These are phyloP conservation scores for Ilyonectria sp. DNA, from an alignment of 2,329 filamentous ascomycete genomes.

Conservation along the genomic window DNA sequence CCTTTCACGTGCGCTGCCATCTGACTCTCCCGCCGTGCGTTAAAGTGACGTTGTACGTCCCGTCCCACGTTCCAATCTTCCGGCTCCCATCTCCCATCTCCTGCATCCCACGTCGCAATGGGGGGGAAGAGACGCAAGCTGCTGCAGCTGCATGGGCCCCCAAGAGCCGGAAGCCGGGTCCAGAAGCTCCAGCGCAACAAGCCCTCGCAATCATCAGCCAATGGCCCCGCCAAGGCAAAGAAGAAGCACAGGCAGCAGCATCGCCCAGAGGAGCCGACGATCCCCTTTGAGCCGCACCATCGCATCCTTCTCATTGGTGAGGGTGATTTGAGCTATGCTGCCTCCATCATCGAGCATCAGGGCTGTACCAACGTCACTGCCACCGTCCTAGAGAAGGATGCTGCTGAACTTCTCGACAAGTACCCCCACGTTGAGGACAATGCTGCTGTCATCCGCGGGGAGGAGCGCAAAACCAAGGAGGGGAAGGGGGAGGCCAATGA, in stretches of 20 bases:
- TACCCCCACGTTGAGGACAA: conserved; percentile 79
- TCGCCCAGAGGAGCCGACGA: conserved; percentile 59
- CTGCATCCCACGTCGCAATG: conserved; percentile 45
- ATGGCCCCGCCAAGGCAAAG: conserved; percentile 38
- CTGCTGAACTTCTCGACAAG: conserved; percentile 75
- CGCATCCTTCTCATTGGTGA: conserved; percentile 84
- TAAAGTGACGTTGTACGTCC: conserved; percentile 27
- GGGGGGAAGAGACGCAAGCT: conserved; percentile 61
- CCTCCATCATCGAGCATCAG: conserved; percentile 76
- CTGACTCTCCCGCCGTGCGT: conserved; percentile 5
- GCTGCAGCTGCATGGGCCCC: conserved; percentile 42
- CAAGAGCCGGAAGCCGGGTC: conserved; percentile 23
- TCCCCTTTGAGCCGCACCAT: conserved; percentile 78
- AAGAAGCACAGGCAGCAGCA: conserved; percentile 47
- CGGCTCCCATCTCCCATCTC: conserved; percentile 12
- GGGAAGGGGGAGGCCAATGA: conserved; percentile 18
- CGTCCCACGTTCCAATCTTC: conserved; percentile 10
- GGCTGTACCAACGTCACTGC: conserved; percentile 77
- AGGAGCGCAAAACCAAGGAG: conserved; percentile 37
- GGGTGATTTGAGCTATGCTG: conserved; percentile 85
- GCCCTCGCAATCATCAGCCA: conserved; percentile 26
- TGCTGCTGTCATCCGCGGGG: conserved; percentile 64
- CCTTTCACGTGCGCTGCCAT: conserved; percentile 27
- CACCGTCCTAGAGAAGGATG: conserved; percentile 75
- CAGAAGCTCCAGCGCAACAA: conserved; percentile 36